Evolutionary conservation across 139 green algal species (phyloP), one percentile per base, ranked within the genome.

Genomic region (Auxenochlorella protothecoides): DNA sequence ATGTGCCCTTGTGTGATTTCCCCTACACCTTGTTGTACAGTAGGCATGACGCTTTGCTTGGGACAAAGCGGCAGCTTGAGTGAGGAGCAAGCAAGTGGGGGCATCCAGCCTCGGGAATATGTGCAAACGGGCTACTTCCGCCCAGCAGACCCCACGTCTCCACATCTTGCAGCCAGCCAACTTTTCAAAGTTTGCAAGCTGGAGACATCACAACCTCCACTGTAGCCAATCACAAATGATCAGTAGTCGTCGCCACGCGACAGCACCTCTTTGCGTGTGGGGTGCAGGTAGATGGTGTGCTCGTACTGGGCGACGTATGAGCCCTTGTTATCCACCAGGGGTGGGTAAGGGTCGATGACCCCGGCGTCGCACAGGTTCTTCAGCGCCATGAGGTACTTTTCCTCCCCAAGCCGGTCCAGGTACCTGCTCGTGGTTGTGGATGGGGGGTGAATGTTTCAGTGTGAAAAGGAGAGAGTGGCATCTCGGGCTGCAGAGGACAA

Each of bases 341-440:
- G 95, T 2, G 95, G 95, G 86, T 97, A 98, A 5, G 94, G 84
- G 78, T 97, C 86, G 53, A 98, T 83, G 8, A 99, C 84, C 6
- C 92, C 90, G 7, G 83, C 84, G 71, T 99, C 93, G 73, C 89
- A 97, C 57, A 99, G 82, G 78, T 95, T 98, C 82, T 97, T 97
- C 14, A 99, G 86, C 12, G 95, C 95, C 92, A 99, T 97, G n/a
- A 96, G 83, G 85, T 99, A 99, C 84, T 98, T 97, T n/a, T 82
- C 85, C 88, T 98, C 93, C 0, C 94, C 94, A 57, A 98, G 63
- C 4, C 94, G 82, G 82, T 98, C 94, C 77, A 98, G 79, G 79
- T 94, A 98, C 60, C 81, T 84, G 75, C 61, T 52, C 52, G 57
- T 6, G 7, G 6, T 16, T 4, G 13, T 53, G 63, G 63, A 3